Base-by-base conservation (phyloP, 371 early-diverging fungal genomes). In the Mucor circinelloides region DNA sequence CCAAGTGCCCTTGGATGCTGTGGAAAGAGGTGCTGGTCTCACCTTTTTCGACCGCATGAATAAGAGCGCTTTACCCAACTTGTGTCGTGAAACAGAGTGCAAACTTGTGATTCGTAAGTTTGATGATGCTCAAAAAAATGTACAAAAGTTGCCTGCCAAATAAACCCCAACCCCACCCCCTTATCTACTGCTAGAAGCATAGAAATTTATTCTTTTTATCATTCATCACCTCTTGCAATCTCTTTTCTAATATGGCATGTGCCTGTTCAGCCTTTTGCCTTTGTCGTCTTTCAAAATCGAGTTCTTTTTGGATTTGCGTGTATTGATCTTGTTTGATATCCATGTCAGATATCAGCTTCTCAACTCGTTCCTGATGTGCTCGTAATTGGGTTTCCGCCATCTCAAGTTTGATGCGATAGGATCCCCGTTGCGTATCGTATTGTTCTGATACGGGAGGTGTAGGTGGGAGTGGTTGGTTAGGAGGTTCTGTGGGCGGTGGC, bases 11-110 rank as follows among this genome's bases (percentile, higher is more conserved):
- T 58, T 95, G 46, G 93, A 94, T 70, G 86, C 86, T 13, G 80
- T 95, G 15, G 94, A 95, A 72, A 83, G 86, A 73, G 87, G 90
- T 30, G 83, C 94, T 19, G 95, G 95, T 23, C 78, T 93, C 52
- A 82, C 79, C 46, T 91, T 95, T 83, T 94, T 94, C 77, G 90
- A 92, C 58, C 77, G 76, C 58, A 64, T 90, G 63, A 65, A 70
- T 25, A 84, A 85, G 62, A 67, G 66, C n/a, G 76, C 73, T 8
- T 69, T 82, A 23, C 67, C 68, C 46, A 84, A 85, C 44, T 65
- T 85, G 48, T 85, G 85, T 71, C 71, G 67, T 58, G 78, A 83
- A 40, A 80, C 81, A 1, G 72, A 83, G 48, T 85, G 85, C 61
- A 72, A 80, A 54, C 63, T 85, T n/a, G 78, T 80, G 6, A 65